phyloP scores from a whole-genome alignment of 2,329 filamentous ascomycete species.

The Colletotrichum sansevieriae region DNA sequence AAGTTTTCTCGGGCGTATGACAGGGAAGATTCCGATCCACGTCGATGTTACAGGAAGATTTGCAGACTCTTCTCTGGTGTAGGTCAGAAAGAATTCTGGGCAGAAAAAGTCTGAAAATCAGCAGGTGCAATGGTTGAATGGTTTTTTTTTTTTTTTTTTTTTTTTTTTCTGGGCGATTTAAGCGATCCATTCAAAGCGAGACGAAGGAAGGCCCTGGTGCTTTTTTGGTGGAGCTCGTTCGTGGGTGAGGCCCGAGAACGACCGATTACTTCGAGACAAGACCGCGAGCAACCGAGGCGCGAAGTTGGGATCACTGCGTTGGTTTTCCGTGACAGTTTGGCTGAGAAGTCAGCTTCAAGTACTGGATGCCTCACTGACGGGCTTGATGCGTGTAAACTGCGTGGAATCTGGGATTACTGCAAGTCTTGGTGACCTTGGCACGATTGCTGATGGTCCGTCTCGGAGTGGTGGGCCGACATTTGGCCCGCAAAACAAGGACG shows the following conservation, averaged over 20 bases:
- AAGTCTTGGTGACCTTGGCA: background rate
- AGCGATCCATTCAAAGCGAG: constrained; percentile 31
- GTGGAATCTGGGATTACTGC: too few relatives aligned
- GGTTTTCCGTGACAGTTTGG: background rate
- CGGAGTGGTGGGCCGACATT: constrained; percentile 34
- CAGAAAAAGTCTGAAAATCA: background rate
- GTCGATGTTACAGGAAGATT: too few relatives aligned
- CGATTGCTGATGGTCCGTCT: background rate
- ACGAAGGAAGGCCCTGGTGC: background rate
- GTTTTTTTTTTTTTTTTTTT: background rate
- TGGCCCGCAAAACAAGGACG: constrained; percentile 39
- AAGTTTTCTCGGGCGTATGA: background rate
- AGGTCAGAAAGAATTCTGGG: background rate
- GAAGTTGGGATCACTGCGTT: background rate
- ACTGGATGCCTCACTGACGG: background rate
- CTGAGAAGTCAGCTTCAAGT: too few relatives aligned
- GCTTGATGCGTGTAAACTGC: background rate
- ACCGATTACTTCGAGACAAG: background rate
- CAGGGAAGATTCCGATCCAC: background rate
- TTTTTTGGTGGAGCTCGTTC: constrained; percentile 9
- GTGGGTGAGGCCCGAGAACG: background rate
- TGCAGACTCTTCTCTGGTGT: background rate
- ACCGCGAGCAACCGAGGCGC: background rate
- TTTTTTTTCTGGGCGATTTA: background rate
- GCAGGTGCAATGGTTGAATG: background rate